Conservation (phyloP, 306 rosid genomes). For the Lupinus albus region DNA sequence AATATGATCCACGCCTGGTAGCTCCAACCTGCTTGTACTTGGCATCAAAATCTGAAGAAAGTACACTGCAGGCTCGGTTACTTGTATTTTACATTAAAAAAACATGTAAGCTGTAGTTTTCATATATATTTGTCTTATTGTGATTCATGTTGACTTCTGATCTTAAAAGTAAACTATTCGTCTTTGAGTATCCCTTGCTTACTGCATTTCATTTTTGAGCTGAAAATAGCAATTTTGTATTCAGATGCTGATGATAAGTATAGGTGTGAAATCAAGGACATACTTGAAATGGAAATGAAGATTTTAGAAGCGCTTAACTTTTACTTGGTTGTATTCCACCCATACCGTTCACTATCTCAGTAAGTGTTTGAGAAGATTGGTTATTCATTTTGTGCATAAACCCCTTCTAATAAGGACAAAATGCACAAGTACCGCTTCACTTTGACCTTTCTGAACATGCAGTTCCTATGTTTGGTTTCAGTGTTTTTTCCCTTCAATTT, state of each 20-base stretch:
- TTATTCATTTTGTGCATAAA: conserved; percentile 20
- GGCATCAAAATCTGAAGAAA: conserved; percentile 96
- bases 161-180: conserved; percentile 32
- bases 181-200: conserved; percentile 23
- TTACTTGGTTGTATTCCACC: conserved; percentile 91
- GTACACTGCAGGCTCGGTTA: conserved; percentile 84
- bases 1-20: conserved; percentile 90
- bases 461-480: neutral
- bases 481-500: conserved; percentile 16
- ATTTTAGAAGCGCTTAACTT: conserved; percentile 90
- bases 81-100: conserved; percentile 78
- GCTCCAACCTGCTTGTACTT: conserved; percentile 93
- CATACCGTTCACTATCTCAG: conserved; percentile 88
- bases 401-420: neutral
- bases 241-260: conserved; percentile 85
- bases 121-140: neutral
- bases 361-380: conserved; percentile 53
- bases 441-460: conserved; percentile 15
- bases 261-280: conserved; percentile 85
- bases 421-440: neutral
- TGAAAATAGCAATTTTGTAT: conserved; percentile 37
- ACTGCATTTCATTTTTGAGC: conserved; percentile 26
- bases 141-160: conserved; percentile 26
- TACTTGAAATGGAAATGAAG: conserved; percentile 99
- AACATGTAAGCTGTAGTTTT: conserved; percentile 51